Evolutionary conservation across 495 filamentous ascomycete genomes (phyloP), one percentile per base, ranked within the genome.

Genomic region (Talaromyces proteolyticus): DNA sequence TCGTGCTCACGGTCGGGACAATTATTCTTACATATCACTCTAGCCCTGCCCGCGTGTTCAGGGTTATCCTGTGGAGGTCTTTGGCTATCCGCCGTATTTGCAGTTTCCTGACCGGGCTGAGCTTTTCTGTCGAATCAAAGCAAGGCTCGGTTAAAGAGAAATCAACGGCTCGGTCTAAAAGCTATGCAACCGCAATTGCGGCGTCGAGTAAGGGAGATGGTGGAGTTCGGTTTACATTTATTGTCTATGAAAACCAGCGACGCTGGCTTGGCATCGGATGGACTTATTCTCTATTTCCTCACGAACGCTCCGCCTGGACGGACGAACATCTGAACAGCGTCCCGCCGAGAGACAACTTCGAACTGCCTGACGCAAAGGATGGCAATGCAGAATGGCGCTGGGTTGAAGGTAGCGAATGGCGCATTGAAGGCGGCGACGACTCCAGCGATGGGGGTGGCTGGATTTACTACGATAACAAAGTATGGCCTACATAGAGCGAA

Each of bases 381-480:
- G 88, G 84, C 12, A 84, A 77, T 51, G 86, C 92, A 6, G 75
- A 79, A 56, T 99, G 93, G 93, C 80, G 84, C 48, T 99, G 93
- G 93, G 88, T 87, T 0, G 76, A 85, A 36, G 84, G 82, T 0
- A 86, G 86, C 52, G 81, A 88, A 34, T 99, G 93, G 93, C 78
- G 79, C 23, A 84, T 96, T 22, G 94, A 97, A 57, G 90, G 89
- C 14, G 83, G 77, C 3, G 85, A 64, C 56, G 74, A 52, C 66
- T 75, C 54, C 40, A 67, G 43, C 42, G 84, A 81, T 22, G 82
- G 79, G 3, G 80, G 81, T 48, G 93, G 93, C 2, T 99, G 93
- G 93, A 87, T 95, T 40, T 99, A 93, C 67, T 96, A 95, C 67
- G 93, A 99, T 64, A 97, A 91, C 65, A 96, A 96, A 82, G 90